Evolutionary conservation across 257 asterid species (phyloP), one percentile per base, ranked within the genome.

Genomic region (Solanum raphanifolium): DNA sequence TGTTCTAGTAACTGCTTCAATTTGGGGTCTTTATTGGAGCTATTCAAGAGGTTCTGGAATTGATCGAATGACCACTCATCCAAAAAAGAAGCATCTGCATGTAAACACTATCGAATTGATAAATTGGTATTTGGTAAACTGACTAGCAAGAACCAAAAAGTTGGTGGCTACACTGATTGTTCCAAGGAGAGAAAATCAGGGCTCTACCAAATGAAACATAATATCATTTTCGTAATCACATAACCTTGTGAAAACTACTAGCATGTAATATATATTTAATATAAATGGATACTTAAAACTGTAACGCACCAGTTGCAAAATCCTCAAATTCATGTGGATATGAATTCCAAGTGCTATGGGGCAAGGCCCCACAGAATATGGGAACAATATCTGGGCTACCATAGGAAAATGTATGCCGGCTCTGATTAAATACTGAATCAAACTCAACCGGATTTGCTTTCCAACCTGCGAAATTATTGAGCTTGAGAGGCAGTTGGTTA

Each of bases 1-100:
- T 94, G 99, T 87, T 94, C 95, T 90, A 97, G 98, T 89, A 95
- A 96, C 87, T 91, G 90, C 91, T 95, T 92, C 93, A 97, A 89
- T 83, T 94, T 91, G 74, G 90, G 90, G 83, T 97, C 99, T 91
- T 93, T 89, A 7, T 91, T 89, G 71, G 99, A 97, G 89, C 93
- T 93, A 93, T 97, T 95, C 91, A 97, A 85, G 86, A 97, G 98
- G 93, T 87, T 92, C 91, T 92, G 92, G 58, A 95, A 96, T 88
- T 97, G 99, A 89, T 96, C 98, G 31, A 94, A 90, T 68, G 99
- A 95, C 99, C 99, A 97, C 91, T 97, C 98, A 89, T 97, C 99
- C 94, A 97, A 90, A 92, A 97, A 95, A 2, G 99, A 97, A 62
- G 99, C 99, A 95, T 97, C 99, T 97, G 95, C 92, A 93, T 12